These are phyloP conservation scores for Rhododendron griersonianum DNA, from an alignment of 148 eudicot species.

Conservation along the genomic window DNA sequence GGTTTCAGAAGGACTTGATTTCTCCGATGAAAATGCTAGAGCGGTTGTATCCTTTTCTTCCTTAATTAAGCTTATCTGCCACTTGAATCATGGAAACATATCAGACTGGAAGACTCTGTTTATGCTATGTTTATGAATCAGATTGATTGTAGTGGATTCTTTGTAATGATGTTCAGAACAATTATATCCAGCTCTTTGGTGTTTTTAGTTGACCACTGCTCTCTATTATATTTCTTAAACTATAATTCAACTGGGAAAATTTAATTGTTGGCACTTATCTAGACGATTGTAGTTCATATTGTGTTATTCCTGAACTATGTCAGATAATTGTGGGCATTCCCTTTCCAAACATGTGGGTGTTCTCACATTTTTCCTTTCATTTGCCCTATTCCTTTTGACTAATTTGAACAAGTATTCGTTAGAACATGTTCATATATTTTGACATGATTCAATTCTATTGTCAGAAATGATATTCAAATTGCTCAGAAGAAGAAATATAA, in stretches of 20 bases:
- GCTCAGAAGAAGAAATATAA: conserved; percentile 88
- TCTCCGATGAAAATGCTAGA: conserved; percentile 93
- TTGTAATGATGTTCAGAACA: neutral
- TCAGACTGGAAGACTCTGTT: neutral
- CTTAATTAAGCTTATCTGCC: neutral
- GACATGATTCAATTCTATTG: conserved; percentile 17
- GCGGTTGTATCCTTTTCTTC: conserved; percentile 87
- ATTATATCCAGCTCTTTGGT: neutral
- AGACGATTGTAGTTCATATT: neutral
- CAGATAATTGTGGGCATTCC: conserved; percentile 96
- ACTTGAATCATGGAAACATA: neutral
- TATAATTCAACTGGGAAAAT: neutral
- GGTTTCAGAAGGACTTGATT: conserved; percentile 99
- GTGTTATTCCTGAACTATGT: conserved; percentile 46
- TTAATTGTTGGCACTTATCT: neutral
- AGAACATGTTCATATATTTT: neutral
- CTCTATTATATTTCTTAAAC: neutral
- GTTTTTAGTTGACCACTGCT: neutral
- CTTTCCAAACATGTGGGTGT: conserved; percentile 85
- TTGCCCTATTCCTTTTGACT: conserved; percentile 4
- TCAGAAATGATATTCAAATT: conserved; percentile 81
- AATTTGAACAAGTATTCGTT: neutral
- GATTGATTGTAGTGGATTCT: neutral
- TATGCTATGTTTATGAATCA: neutral
- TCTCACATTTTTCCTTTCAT: conserved; percentile 1